Conservation (phyloP, 257 asterid species). For the Euphrasia confusa region DNA sequence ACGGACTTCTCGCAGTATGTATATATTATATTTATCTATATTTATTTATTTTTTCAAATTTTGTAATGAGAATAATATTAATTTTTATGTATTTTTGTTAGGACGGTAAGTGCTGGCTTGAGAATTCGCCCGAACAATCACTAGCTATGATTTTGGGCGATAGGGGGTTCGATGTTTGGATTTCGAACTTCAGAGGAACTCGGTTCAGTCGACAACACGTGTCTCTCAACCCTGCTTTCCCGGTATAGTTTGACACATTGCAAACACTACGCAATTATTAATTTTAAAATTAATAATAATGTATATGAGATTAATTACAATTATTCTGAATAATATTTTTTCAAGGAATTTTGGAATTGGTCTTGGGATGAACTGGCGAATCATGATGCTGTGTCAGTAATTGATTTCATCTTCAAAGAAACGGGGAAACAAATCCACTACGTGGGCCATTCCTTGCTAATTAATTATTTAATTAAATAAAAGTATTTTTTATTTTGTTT, state of each 20-base stretch:
- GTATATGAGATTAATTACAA: too few relatives aligned
- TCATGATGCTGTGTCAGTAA: conserved; percentile 38
- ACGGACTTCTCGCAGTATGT: conserved; percentile 54
- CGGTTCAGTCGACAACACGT: conserved; percentile 50
- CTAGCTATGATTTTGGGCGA: conserved; percentile 59
- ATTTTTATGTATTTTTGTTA: background rate
- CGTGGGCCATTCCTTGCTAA: conserved; percentile 62
- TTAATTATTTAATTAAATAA: too few relatives aligned
- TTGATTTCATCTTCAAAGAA: conserved; percentile 31
- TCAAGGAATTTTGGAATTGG: conserved; percentile 60
- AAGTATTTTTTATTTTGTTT: too few relatives aligned
- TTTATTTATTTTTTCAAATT: too few relatives aligned
- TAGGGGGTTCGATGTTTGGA: conserved; percentile 73
- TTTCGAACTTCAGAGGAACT: conserved; percentile 65
- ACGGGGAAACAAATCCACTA: conserved; percentile 44
- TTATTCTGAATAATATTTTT: too few relatives aligned
- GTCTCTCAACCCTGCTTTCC: conserved; percentile 32
- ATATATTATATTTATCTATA: background rate
- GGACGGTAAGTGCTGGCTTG: conserved; percentile 73
- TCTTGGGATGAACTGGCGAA: conserved; percentile 47
- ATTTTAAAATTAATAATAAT: background rate
- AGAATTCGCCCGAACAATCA: conserved; percentile 44
- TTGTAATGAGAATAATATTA: too few relatives aligned
- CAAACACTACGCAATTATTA: background rate
- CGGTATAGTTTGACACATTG: conserved; percentile 21